phyloP scores from a whole-genome alignment of 2,329 filamentous ascomycete genomes.

The Ceratocystis colombiana region DNA sequence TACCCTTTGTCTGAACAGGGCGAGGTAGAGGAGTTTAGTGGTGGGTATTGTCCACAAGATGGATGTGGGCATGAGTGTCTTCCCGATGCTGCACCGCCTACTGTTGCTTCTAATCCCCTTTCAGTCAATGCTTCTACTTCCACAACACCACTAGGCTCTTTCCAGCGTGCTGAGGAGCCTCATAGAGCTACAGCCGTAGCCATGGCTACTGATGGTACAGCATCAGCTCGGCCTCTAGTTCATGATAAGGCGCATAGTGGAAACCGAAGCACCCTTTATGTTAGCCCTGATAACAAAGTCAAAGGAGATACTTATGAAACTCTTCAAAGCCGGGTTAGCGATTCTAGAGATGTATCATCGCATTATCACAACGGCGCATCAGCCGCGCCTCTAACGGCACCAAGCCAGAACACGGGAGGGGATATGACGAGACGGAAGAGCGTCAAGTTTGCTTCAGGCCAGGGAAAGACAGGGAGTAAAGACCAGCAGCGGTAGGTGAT shows the following conservation, averaged over 20 bases:
- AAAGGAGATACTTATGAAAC: conserved; percentile 40
- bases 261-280: conserved; percentile 4
- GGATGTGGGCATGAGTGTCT: conserved; percentile 56
- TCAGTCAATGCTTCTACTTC: conserved; percentile 17
- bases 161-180: neutral
- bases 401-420: conserved; percentile 31
- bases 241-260: conserved; percentile 39
- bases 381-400: conserved; percentile 32
- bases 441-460: conserved; percentile 46
- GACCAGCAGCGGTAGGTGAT: neutral
- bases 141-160: conserved; percentile 27
- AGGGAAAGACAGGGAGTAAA: conserved; percentile 1
- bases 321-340: neutral
- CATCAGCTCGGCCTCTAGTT: conserved; percentile 45
- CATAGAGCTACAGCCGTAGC: neutral
- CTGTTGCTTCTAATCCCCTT: neutral
- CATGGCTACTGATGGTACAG: neutral
- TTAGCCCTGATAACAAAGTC: conserved; percentile 6
- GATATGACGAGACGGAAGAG: conserved; percentile 50
- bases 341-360: neutral
- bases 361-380: conserved; percentile 18
- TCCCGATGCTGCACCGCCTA: conserved; percentile 34
- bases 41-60: conserved; percentile 54
- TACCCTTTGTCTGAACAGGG: conserved; percentile 21
- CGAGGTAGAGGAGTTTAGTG: conserved; percentile 34